A percentile compares a stretch with the other conserved stretches of the same genome.
phyloP scores from a whole-genome alignment of 495 filamentous ascomycete species.

The Podospora fimiseda region DNA sequence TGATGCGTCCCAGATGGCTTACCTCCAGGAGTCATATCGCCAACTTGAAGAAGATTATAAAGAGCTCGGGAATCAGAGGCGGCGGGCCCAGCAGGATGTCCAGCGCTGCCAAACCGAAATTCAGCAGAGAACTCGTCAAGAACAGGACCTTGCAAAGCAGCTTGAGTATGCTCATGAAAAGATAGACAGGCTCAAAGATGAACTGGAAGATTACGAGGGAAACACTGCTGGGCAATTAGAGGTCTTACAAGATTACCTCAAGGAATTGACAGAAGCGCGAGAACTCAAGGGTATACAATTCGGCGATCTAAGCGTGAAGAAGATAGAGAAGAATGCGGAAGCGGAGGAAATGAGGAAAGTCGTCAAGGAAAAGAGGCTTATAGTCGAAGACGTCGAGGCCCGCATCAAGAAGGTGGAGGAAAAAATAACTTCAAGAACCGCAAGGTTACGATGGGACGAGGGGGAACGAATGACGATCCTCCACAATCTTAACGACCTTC shows the following conservation, averaged over 20 bases:
- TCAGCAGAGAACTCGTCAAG: conserved; percentile 45
- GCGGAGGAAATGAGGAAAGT: conserved; percentile 24
- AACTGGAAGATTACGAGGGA: conserved; percentile 40
- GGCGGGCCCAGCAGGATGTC: conserved; percentile 46
- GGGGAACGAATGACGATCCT: conserved; percentile 61
- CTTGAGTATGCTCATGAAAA: conserved; percentile 19
- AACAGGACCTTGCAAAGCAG: conserved; percentile 18
- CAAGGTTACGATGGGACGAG: conserved; percentile 50
- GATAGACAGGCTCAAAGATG: conserved; percentile 24
- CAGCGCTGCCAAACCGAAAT: conserved; percentile 54
- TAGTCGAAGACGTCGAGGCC: conserved; percentile 41
- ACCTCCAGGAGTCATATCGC: conserved; percentile 35
- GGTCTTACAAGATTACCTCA: conserved; percentile 27
- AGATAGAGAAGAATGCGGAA: conserved; percentile 31
- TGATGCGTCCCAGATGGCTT: conserved; percentile 57
- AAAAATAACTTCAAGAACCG: conserved; percentile 45
- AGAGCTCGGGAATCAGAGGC: conserved; percentile 29
- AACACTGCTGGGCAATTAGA: conserved; percentile 34
- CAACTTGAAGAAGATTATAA: conserved; percentile 41
- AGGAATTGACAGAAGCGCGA: conserved; percentile 22
- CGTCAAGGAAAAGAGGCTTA: conserved; percentile 24
- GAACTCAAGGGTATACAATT: conserved; percentile 39
- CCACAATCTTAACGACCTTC: conserved; percentile 42
- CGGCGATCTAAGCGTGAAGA: conserved; percentile 29
- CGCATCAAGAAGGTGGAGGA: conserved; percentile 50